phyloP scores from a whole-genome alignment of 2,329 filamentous ascomycete species.

The Stylonectria norvegica region DNA sequence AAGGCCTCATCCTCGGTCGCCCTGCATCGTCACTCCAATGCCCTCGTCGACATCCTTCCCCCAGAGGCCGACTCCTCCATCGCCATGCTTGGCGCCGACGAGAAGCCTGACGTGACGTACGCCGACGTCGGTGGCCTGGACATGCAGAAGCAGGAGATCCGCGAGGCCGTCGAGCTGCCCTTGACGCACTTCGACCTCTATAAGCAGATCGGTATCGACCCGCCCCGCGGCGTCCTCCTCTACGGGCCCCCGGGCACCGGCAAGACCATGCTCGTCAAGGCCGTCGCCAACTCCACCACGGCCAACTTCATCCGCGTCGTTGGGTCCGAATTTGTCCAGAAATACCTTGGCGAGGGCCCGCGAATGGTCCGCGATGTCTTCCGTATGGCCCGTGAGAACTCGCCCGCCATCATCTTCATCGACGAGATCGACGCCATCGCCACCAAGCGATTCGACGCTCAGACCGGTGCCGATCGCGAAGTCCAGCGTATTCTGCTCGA shows the following conservation, averaged over 20 bases:
- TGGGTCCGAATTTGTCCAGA: slow-evolving; percentile 97
- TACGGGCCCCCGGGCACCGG: slow-evolving; percentile 95
- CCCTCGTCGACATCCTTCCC: slow-evolving; percentile 96
- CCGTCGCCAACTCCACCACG: slow-evolving; percentile 95
- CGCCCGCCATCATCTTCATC: slow-evolving; percentile 98
- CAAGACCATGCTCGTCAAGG: slow-evolving; percentile 98
- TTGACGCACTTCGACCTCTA: slow-evolving; percentile 98
- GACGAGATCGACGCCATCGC: slow-evolving; percentile 99
- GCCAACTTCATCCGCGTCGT: slow-evolving; percentile 98
- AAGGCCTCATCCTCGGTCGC: slow-evolving; percentile 98
- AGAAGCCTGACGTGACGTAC: slow-evolving; percentile 98
- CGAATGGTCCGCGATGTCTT: slow-evolving; percentile 99
- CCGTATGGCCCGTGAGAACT: slow-evolving; percentile 98
- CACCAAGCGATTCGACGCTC: slow-evolving; percentile 97
- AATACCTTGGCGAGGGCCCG: slow-evolving; percentile 95
- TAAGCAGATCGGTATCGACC: slow-evolving; percentile 98
- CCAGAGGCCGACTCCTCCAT: slow-evolving; percentile 98
- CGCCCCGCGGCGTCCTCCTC: slow-evolving; percentile 89
- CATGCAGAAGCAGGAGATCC: slow-evolving; percentile 99
- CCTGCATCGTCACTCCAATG: slow-evolving; percentile 96
- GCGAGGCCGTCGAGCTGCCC: slow-evolving; percentile 94
- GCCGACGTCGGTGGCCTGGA: slow-evolving; percentile 96
- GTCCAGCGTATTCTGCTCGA: slow-evolving; percentile 98
- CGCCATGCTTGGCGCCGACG: slow-evolving; percentile 92
- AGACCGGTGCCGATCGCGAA: slow-evolving; percentile 95